These are phyloP conservation scores for Ochetophila trinervis DNA, from an alignment of 306 rosid species.

Conservation along the genomic window DNA sequence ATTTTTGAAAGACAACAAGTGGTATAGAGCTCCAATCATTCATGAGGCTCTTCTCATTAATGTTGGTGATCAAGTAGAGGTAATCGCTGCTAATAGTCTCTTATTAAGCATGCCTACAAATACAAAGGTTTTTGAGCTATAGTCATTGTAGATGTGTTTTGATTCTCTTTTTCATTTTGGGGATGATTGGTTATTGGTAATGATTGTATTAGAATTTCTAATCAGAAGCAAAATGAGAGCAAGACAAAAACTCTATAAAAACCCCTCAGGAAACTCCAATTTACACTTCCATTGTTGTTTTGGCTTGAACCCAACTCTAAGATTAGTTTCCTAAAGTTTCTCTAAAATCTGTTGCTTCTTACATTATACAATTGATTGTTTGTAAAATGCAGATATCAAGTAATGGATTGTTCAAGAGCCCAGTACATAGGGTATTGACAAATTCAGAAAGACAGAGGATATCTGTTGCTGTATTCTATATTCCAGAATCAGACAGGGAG, in stretches of 20 bases:
- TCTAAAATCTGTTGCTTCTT: too few species aligned
- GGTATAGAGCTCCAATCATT: conserved; percentile 55
- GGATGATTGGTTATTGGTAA: too few species aligned
- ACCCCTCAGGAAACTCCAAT: too few species aligned
- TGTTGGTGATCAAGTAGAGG: conserved; percentile 73
- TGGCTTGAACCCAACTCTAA: too few species aligned
- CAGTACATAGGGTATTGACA: conserved; percentile 43
- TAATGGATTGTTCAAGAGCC: conserved; percentile 49
- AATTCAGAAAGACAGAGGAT: conserved; percentile 43
- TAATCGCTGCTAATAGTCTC: conserved; percentile 5
- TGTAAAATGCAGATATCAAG: conserved; percentile 38
- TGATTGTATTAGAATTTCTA: too few species aligned
- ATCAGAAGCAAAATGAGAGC: too few species aligned
- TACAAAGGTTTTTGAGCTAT: neutral
- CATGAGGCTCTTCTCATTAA: conserved; percentile 58
- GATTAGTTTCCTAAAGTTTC: too few species aligned
- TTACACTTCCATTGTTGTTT: too few species aligned
- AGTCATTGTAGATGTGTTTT: neutral
- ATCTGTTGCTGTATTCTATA: conserved; percentile 37
- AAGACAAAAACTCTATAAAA: too few species aligned
- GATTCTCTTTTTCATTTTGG: too few species aligned
- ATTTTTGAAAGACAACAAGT: conserved; percentile 37
- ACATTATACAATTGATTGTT: neutral
- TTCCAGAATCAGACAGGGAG: conserved; percentile 40
- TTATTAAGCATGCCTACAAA: neutral